Evolutionary conservation across 148 eudicot genomes (phyloP).

Genomic region (Limonium bicolor): DNA sequence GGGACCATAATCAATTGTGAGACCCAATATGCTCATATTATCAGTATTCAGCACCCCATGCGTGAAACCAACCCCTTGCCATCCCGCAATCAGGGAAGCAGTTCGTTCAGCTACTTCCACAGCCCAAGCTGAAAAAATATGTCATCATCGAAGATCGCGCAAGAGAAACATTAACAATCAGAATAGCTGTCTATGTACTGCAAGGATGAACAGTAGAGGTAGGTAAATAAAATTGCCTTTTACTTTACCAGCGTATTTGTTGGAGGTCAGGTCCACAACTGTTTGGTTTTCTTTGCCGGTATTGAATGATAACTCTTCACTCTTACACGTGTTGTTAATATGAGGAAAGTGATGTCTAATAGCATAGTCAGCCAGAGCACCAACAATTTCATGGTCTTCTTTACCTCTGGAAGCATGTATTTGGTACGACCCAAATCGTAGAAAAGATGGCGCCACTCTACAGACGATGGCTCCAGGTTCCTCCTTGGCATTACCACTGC

Average conservation of each 20-base stretch:
- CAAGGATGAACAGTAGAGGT: no score
- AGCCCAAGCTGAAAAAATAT: conserved; percentile 99
- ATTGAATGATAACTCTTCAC: conserved; percentile 76
- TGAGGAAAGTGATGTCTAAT: conserved; percentile 85
- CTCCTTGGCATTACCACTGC: conserved; percentile 98
- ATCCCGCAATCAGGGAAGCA: conserved; percentile 81
- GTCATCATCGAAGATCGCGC: no score
- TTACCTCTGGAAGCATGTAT: conserved; percentile 87
- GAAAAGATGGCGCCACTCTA: conserved; percentile 92
- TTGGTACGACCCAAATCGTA: conserved; percentile 96
- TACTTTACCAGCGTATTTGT: conserved; percentile 83
- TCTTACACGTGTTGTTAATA: conserved; percentile 61
- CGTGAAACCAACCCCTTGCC: conserved; percentile 99
- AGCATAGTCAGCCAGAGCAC: conserved; percentile 73
- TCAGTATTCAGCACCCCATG: conserved; percentile 99
- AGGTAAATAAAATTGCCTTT: conserved; percentile 10
- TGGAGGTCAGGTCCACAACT: conserved; percentile 89
- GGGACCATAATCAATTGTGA: conserved; percentile 97
- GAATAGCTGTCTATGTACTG: no score
- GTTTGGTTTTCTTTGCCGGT: conserved; percentile 64
- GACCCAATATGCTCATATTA: conserved; percentile 96
- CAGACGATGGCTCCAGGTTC: conserved; percentile 99
- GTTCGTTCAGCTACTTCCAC: conserved; percentile 98
- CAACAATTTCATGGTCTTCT: conserved; percentile 69
- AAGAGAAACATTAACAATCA: no score